Evolutionary conservation across 2,329 filamentous ascomycete genomes (phyloP), one percentile per base, ranked within the genome.

Genomic region (Colletotrichum gigasporum): DNA sequence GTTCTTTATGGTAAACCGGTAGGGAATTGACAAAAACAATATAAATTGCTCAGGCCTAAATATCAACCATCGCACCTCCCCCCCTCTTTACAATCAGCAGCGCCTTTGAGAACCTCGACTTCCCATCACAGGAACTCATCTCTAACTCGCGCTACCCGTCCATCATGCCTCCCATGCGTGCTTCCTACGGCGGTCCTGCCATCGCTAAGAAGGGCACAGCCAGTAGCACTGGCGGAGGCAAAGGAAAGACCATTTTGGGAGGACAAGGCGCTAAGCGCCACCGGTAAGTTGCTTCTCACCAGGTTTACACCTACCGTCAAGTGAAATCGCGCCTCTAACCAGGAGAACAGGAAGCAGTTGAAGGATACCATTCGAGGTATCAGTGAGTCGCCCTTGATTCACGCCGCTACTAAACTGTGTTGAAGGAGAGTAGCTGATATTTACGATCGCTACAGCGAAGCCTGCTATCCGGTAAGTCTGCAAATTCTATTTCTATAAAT

Each of bases 301-400:
- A 37, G 12, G n/a, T 28, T 37, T 30, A 6, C 9, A 28, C 11
- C 45, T 16, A 9, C 20, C 10, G 18, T 30, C 10, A 54, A 30
- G 8, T 28, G 34, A 24, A 32, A n/a, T 26, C 35, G 10, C 14
- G 28, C 18, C 14, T n/a, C 47, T 57, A n/a, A 56, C 37, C 2
- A 28, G 18, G 34, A 32, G 53, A 24, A 55, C 37, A 85, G 85
- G 0, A 87, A 86, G 62, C 72, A 86, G 0, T 30, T 80, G 0
- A 79, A 75, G 14, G 85, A 87, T 35, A 79, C 72, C 0, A 81
- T 88, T 8, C 55, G 70, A 0, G 85, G 83, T 0, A 80, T 88
- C 16, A 87, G 85, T 85, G 77, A 7, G n/a, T 20, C 10, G 24
- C 24, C 24, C 56, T 35, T 24, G 8, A 11, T 16, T 35, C 24